A percentile compares a stretch with the other conserved stretches of the same genome.
phyloP scores from a whole-genome alignment of 805 yeast species.

The Sporopachydermia lactativora region DNA sequence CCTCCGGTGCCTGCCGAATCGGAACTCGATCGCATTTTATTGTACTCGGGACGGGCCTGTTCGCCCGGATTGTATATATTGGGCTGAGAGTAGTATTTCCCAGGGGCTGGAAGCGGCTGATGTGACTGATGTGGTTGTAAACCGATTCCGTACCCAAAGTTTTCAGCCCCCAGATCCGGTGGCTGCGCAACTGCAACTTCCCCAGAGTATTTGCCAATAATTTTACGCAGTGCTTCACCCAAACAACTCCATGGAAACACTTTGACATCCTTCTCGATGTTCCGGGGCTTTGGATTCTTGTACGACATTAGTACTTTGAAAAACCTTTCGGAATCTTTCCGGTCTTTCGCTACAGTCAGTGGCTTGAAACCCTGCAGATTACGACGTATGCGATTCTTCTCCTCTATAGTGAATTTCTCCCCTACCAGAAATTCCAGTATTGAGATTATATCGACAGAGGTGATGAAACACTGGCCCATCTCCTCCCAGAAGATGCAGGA shows the following conservation, averaged over 20 bases:
- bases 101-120: too few species aligned
- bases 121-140: too few species aligned
- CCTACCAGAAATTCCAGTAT: constrained; percentile 42
- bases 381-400: constrained; percentile 54
- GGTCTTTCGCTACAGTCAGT: constrained; percentile 37
- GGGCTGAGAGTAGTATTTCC: not conserved
- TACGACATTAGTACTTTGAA: constrained; percentile 43
- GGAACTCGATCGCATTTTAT: not conserved
- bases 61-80: not conserved
- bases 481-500: constrained; percentile 48
- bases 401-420: constrained; percentile 46
- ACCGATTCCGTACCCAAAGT: too few species aligned
- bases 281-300: constrained; percentile 51
- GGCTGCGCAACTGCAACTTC: constrained; percentile 8
- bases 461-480: constrained; percentile 34
- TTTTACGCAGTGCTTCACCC: constrained; percentile 38
- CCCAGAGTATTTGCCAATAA: constrained; percentile 39
- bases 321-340: constrained; percentile 22
- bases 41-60: not conserved
- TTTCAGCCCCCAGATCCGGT: too few species aligned
- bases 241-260: constrained; percentile 47
- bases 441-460: constrained; percentile 49
- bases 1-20: not conserved
- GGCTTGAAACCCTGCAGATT: constrained; percentile 54
- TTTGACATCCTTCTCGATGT: constrained; percentile 57